Conservation (phyloP, 1,284 basidiomycete genomes). For the Ustilago xerochloae region DNA sequence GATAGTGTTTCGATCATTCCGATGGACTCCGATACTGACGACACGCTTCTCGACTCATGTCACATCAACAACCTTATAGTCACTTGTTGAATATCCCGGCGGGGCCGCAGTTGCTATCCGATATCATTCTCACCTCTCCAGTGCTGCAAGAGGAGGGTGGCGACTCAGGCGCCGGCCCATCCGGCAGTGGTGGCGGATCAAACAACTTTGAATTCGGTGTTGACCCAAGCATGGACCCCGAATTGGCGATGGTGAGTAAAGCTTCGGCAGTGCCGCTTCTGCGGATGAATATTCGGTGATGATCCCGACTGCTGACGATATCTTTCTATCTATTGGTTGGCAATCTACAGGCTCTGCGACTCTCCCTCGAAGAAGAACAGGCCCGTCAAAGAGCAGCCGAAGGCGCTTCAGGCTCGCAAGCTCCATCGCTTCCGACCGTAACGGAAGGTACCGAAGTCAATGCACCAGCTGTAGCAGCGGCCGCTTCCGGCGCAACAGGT, state of each 20-base stretch:
- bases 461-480: conserved; percentile 15
- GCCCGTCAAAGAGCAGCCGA: conserved; percentile 75
- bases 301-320: conserved; percentile 20
- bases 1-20: background rate
- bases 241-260: conserved; percentile 86
- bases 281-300: background rate
- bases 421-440: conserved; percentile 45
- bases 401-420: conserved; percentile 38
- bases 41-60: background rate
- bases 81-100: conserved; percentile 86
- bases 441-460: conserved; percentile 40
- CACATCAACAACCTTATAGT: conserved; percentile 19
- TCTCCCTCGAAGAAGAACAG: conserved; percentile 97
- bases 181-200: conserved; percentile 65
- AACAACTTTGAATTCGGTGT: conserved; percentile 82
- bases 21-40: background rate
- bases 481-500: conserved; percentile 19
- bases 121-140: conserved; percentile 82
- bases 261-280: background rate
- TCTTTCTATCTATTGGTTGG: background rate
- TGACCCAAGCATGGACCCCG: conserved; percentile 93
- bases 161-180: conserved; percentile 70
- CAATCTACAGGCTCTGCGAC: conserved; percentile 82
- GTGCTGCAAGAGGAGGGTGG: conserved; percentile 82
- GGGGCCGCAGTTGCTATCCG: conserved; percentile 81